Evolutionary conservation across 768 basidiomycete genomes (phyloP).

Genomic region (Rhizopogon salebrosus): DNA sequence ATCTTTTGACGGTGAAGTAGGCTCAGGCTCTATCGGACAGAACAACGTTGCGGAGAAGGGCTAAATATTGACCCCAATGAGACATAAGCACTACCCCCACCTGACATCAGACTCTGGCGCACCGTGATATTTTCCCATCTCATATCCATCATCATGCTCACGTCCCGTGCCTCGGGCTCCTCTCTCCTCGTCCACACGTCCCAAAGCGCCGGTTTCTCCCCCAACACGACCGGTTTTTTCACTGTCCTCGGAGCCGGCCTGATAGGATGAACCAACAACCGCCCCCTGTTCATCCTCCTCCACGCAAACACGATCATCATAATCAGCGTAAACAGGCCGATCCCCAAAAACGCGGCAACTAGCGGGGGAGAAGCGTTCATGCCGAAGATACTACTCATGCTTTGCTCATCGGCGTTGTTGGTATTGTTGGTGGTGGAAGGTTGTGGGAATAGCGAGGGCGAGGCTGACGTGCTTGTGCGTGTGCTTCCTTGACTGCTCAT

Average conservation of each 20-base stretch:
- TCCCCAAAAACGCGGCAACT: slow-evolving; percentile 55
- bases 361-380: slow-evolving; percentile 43
- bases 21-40: neutral
- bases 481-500: slow-evolving; percentile 7
- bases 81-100: neutral
- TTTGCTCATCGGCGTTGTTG: neutral
- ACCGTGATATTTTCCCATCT: slow-evolving; percentile 41
- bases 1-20: neutral
- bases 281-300: slow-evolving; percentile 27
- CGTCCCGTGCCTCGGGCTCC: slow-evolving; percentile 1
- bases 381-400: slow-evolving; percentile 17
- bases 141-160: slow-evolving; percentile 8
- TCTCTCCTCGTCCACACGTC: slow-evolving; percentile 30
- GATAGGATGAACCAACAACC: slow-evolving; percentile 3
- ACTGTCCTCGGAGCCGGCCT: neutral
- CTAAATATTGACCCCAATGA: slow-evolving; percentile 8
- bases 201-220: slow-evolving; percentile 40
- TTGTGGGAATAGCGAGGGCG: slow-evolving; percentile 2
- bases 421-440: slow-evolving; percentile 2
- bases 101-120: slow-evolving; percentile 7
- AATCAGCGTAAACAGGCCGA: slow-evolving; percentile 46
- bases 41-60: slow-evolving; percentile 20
- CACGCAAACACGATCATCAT: slow-evolving; percentile 47
- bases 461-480: neutral
- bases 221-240: slow-evolving; percentile 2